Base-by-base conservation (phyloP, 1,139 yeast genomes). In the Sugiyamaella neomexicana region DNA sequence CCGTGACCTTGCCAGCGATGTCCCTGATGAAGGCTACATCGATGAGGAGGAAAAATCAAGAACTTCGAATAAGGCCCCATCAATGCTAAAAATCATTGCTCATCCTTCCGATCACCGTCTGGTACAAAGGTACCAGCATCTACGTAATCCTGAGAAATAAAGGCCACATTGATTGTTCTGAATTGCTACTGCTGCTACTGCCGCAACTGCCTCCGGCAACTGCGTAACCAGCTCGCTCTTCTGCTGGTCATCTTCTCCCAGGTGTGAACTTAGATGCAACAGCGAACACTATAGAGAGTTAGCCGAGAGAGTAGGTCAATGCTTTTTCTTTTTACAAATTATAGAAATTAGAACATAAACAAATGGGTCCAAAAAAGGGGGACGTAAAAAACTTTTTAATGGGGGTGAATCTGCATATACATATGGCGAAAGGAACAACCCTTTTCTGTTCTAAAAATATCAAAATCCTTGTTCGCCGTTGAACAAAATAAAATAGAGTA, bases 141-240 rank as follows among this genome's bases (percentile, higher is more conserved):
- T 17, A 38, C 41, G 25, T 38, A 38, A 17, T 16, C 5, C n/a
- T 6, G 27, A 38, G 12, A 23, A 40, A 40, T 40, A 40, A 25
- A 25, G 5, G 16, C n/a, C 20, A 8, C 23, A 27, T 2, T 16
- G n/a, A 7, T n/a, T 29, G n/a, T n/a, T n/a, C n/a, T n/a, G n/a
- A n/a, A n/a, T n/a, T n/a, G n/a, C n/a, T n/a, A n/a, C n/a, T n/a
- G n/a, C n/a, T n/a, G n/a, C n/a, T n/a, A n/a, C n/a, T n/a, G n/a
- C n/a, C n/a, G n/a, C n/a, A n/a, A 8, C 12, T 36, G 49, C 48
- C 48, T 44, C 48, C 48, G 48, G 48, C 48, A 39, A 39, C 48
- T 29, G 10, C 34, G 34, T 9, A 9, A 9, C 8, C 31, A 27
- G n/a, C n/a, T n/a, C n/a, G n/a, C n/a, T n/a, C n/a, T n/a, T n/a